Evolutionary conservation across 2,329 filamentous ascomycete genomes (phyloP).

Genomic region (Colletotrichum abscissum): DNA sequence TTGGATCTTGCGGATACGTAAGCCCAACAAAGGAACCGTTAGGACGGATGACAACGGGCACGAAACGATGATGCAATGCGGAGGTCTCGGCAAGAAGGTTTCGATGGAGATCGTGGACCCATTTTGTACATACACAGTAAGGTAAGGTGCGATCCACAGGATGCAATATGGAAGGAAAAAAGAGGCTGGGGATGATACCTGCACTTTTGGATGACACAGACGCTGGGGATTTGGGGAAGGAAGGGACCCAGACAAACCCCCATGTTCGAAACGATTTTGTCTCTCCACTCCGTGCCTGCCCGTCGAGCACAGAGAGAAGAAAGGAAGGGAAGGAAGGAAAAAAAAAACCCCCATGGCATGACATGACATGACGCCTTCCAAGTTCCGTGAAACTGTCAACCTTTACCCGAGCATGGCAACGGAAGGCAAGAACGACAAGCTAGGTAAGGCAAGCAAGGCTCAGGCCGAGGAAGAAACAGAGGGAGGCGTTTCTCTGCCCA

Average conservation of each 20-base stretch:
- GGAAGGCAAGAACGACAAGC: not conserved
- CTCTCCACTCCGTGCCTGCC: not conserved
- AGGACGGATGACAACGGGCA: not conserved
- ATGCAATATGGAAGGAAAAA: not conserved
- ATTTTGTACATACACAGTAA: constrained; percentile 1
- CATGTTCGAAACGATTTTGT: not conserved
- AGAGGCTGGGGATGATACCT: constrained; percentile 20
- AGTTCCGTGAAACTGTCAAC: constrained; percentile 16
- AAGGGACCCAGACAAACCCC: not conserved
- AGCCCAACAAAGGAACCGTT: not conserved
- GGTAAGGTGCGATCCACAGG: not conserved
- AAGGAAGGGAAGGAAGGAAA: not conserved
- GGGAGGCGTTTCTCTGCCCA: not conserved
- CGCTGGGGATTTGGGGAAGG: not conserved
- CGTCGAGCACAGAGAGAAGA: not conserved
- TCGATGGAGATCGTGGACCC: constrained; percentile 15
- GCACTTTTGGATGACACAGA: not conserved
- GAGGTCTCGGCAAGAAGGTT: constrained; percentile 11
- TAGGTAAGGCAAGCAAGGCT: not conserved
- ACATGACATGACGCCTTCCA: constrained; percentile 19
- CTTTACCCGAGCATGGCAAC: not conserved
- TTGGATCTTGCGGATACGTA: not conserved
- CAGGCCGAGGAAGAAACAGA: not conserved
- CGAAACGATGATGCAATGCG: constrained; percentile 30
- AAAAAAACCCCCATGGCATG: not conserved